Conservation (phyloP, 2,329 filamentous ascomycete genomes). For the Parascedosporium putredinis region DNA sequence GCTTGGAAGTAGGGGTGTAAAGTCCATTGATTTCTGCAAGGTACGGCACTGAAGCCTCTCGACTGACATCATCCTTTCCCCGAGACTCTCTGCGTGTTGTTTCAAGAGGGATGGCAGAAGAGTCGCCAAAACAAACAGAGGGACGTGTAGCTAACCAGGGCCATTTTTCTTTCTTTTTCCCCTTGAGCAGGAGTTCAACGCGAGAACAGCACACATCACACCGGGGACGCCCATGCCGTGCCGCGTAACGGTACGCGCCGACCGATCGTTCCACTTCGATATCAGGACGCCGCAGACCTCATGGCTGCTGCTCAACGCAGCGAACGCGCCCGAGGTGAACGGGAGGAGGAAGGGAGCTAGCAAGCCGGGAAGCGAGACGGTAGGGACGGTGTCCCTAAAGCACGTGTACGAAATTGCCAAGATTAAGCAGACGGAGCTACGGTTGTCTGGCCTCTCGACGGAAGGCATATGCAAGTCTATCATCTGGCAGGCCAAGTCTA, state of each 20-base stretch:
- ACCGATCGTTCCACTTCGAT: constrained; percentile 88
- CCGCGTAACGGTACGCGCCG: constrained; percentile 81
- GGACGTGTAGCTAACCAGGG: too few species aligned
- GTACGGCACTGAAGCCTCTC: too few species aligned
- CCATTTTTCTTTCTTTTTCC: background rate
- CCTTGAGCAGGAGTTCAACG: constrained; percentile 80
- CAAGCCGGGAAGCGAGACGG: constrained; percentile 62
- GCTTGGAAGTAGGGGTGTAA: constrained; percentile 92
- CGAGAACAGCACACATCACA: constrained; percentile 74
- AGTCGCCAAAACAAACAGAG: too few species aligned
- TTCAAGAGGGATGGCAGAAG: too few species aligned
- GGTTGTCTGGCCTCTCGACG: constrained; percentile 60
- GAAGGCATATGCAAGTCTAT: constrained; percentile 64
- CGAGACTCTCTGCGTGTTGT: background rate
- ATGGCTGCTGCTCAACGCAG: constrained; percentile 76
- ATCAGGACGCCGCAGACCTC: constrained; percentile 91
- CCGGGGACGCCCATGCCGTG: constrained; percentile 81
- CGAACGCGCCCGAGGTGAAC: constrained; percentile 64
- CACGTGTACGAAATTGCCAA: constrained; percentile 96
- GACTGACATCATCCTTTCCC: too few species aligned
- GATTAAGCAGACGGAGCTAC: constrained; percentile 76
- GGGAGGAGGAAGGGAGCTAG: constrained; percentile 68
- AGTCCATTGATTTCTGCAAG: constrained; percentile 99
- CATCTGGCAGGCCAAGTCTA: constrained; percentile 64
- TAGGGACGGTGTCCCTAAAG: constrained; percentile 85